Base-by-base conservation (phyloP, 2,329 filamentous ascomycete genomes). In the Trichophyton equinum region DNA sequence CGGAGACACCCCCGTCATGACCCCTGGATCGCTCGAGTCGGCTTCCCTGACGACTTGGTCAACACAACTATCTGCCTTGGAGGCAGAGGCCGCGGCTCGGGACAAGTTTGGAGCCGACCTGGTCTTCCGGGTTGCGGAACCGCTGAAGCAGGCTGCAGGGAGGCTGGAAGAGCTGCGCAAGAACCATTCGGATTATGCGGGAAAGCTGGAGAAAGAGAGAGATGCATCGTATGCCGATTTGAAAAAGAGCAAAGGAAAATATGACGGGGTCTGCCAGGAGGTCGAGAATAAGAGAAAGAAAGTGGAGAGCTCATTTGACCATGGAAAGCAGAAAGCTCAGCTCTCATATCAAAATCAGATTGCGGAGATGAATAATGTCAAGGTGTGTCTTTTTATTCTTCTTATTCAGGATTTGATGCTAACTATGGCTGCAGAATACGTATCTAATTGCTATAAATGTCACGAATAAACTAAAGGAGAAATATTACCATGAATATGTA, bases 31-130 rank as follows among this genome's bases (percentile, higher is more conserved):
- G 38, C 82, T 99, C 59, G 94, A 99, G 75, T 95, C 91, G 72
- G 94, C 94, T 59, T 97, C 92, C 22, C 83, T 99, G 72, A 97
- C 92, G 27, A 99, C 92, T 59, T 99, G 94, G 94, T 87, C 89
- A 11, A 94, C 91, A 3, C 94, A 97, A 74, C 82, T 99, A 60
- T 91, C 84, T 33, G 95, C 91, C 0, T 81, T 97, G 66, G 95
- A 99, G 75, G 83, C 85, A 49, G 85, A 91, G 67, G 94, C 94
- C 46, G 82, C 85, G 64, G 92, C 97, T 74, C 91, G 96, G 75
- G 92, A 96, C 67, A 83, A 85, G 66, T 95, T 88, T 72, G 87
- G 85, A 44, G 85, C 83, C 63, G 88, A 92, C 62, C 80, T 99
- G 63, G 75, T 96, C 60, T 80, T 81, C 42, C 86, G 91, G 67